phyloP scores from a whole-genome alignment of 2,329 filamentous ascomycete genomes.

The Clathrospora elynae region DNA sequence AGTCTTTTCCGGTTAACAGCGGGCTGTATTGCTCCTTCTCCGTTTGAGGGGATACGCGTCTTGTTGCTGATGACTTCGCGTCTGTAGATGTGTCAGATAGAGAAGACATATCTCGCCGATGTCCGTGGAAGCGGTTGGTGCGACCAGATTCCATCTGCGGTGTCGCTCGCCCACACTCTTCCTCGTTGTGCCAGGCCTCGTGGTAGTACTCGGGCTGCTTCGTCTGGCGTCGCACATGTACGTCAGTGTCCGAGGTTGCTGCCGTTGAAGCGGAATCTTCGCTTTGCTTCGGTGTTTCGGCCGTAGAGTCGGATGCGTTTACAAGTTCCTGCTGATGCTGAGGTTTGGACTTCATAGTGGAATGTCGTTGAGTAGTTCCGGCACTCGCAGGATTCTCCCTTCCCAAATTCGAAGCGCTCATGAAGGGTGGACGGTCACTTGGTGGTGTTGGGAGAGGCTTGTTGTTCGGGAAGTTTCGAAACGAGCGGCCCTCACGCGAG shows the following conservation, averaged over 20 bases:
- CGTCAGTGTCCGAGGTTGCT: conserved; percentile 20
- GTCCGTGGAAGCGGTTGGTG: conserved; percentile 20
- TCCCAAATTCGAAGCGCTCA: conserved; percentile 23
- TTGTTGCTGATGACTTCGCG: conserved; percentile 14
- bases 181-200: conserved; percentile 29
- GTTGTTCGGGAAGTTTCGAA: conserved; percentile 42
- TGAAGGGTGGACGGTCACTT: conserved; percentile 35
- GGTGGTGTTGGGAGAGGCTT: conserved; percentile 45
- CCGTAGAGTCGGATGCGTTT: conserved; percentile 26
- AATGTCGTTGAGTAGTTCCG: conserved; percentile 21
- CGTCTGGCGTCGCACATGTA: conserved; percentile 20
- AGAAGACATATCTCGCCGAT: conserved; percentile 16
- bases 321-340: conserved; percentile 24
- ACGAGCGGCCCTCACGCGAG: conserved; percentile 40
- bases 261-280: conserved; percentile 21
- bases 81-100: conserved; percentile 21
- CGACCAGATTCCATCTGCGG: conserved; percentile 20
- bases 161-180: conserved; percentile 20
- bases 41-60: conserved; percentile 15
- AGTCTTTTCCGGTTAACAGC: conserved; percentile 45
- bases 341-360: conserved; percentile 20
- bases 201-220: conserved; percentile 30
- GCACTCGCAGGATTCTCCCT: conserved; percentile 22
- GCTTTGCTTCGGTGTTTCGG: conserved; percentile 26
- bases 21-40: conserved; percentile 35